These are phyloP conservation scores for Lagenidium sp. DNA, from an alignment of 352 stramenopile genomes.

Conservation along the genomic window DNA sequence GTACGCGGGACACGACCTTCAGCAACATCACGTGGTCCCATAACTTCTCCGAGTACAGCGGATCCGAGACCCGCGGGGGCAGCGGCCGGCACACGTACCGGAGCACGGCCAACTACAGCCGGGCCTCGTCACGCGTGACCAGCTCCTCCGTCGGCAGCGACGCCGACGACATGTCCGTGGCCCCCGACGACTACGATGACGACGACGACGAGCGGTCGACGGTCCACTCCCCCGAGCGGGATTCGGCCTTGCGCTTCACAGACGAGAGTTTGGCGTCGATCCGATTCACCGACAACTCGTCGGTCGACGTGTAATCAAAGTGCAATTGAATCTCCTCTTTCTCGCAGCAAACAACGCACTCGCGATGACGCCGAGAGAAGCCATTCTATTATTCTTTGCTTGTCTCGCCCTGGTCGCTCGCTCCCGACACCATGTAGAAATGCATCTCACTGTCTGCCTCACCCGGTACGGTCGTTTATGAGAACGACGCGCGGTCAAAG, in stretches of 20 bases:
- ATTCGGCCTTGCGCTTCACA: too few relatives aligned
- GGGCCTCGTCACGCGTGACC: not conserved
- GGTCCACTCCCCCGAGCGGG: too few relatives aligned
- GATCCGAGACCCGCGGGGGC: slow-evolving; percentile 6
- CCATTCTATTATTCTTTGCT: too few relatives aligned
- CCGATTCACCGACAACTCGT: slow-evolving; percentile 1
- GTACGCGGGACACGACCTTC: slow-evolving; percentile 63
- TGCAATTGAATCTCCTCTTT: too few relatives aligned
- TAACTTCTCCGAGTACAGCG: slow-evolving; percentile 24
- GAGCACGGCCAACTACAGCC: slow-evolving; percentile 1
- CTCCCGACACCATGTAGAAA: too few relatives aligned
- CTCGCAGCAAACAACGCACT: too few relatives aligned
- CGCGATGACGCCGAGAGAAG: too few relatives aligned
- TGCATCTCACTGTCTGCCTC: too few relatives aligned
- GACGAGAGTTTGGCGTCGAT: too few relatives aligned
- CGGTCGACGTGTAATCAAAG: slow-evolving; percentile 3
- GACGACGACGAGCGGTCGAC: slow-evolving; percentile 11
- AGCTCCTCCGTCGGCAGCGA: not conserved
- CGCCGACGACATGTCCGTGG: not conserved
- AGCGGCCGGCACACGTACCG: slow-evolving; percentile 3
- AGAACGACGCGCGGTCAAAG: slow-evolving; percentile 78
- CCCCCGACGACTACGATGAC: slow-evolving; percentile 7
- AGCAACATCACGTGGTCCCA: slow-evolving; percentile 39
- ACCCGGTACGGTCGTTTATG: slow-evolving; percentile 39
- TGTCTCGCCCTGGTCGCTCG: too few relatives aligned